Conservation (phyloP, 1,284 basidiomycete species). For the Pterulicium gracile region DNA sequence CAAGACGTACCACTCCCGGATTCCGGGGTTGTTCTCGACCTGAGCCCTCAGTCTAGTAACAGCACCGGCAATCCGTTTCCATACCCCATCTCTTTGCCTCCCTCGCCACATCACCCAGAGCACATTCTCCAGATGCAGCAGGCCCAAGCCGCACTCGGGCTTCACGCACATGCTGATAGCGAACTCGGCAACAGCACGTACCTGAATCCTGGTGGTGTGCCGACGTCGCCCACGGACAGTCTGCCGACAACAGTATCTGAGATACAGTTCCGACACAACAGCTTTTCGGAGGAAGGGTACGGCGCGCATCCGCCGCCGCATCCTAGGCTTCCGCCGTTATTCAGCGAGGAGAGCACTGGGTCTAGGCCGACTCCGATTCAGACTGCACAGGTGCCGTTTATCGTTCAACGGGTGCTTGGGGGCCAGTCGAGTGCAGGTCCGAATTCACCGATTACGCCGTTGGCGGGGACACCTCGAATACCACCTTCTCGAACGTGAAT, state of each 20-base stretch:
- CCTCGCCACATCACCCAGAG: conserved; percentile 25
- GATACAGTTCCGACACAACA: conserved; percentile 46
- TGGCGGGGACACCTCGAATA: no score
- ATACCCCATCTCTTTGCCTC: conserved; percentile 30
- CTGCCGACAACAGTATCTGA: conserved; percentile 60
- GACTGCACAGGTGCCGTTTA: conserved; percentile 9
- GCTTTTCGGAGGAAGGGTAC: conserved; percentile 32
- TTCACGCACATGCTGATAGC: conserved; percentile 8
- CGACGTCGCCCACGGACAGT: conserved; percentile 52
- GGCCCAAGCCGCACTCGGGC: background rate
- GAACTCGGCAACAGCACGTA: conserved; percentile 10
- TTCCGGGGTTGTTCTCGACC: no score
- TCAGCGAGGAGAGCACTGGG: background rate
- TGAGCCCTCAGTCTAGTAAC: conserved; percentile 17
- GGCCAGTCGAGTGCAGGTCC: no score
- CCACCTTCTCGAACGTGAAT: no score
- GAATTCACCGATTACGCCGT: no score
- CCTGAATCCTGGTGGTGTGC: conserved; percentile 15
- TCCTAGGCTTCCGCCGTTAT: conserved; percentile 33
- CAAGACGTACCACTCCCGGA: no score
- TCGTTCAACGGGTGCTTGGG: conserved; percentile 8
- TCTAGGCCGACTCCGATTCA: background rate
- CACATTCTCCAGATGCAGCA: conserved; percentile 9
- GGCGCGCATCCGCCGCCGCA: conserved; percentile 34
- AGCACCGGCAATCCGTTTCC: conserved; percentile 21